These are phyloP conservation scores for Citrus reticulata DNA, from an alignment of 345 rosid genomes.

Conservation along the genomic window DNA sequence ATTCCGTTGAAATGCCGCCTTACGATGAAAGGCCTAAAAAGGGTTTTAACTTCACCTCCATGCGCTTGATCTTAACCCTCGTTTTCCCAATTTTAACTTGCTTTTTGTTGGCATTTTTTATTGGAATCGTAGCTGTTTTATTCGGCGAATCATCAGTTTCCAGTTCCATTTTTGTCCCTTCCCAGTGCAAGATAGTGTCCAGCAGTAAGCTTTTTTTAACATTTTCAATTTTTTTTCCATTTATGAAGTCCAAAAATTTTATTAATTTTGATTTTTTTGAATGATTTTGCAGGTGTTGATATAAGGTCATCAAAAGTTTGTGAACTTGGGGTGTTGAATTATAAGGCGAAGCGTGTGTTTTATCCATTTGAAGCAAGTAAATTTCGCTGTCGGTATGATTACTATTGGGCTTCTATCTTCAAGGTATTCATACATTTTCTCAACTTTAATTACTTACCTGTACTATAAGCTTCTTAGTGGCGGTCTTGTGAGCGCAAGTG, in stretches of 20 bases:
- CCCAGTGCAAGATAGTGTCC: conserved; percentile 82
- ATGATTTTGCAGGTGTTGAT: conserved; percentile 65
- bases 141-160: conserved; percentile 43
- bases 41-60: conserved; percentile 18
- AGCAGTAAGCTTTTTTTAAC: conserved; percentile 46
- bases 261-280: background rate
- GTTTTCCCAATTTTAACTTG: conserved; percentile 43
- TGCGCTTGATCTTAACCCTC: conserved; percentile 46
- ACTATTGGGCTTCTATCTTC: conserved; percentile 94
- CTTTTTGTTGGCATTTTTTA: conserved; percentile 35
- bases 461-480: background rate
- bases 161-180: conserved; percentile 40
- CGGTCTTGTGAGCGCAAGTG: background rate
- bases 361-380: conserved; percentile 60
- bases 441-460: too few relatives aligned
- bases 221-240: too few relatives aligned
- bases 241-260: background rate
- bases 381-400: conserved; percentile 87
- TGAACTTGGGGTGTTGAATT: conserved; percentile 66
- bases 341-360: conserved; percentile 64
- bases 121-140: conserved; percentile 44
- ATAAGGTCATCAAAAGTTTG: conserved; percentile 87
- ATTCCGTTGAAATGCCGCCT: conserved; percentile 25
- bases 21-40: conserved; percentile 23
- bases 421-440: conserved; percentile 38